phyloP scores from a whole-genome alignment of 2,329 filamentous ascomycete species.

The Elsinoe australis region DNA sequence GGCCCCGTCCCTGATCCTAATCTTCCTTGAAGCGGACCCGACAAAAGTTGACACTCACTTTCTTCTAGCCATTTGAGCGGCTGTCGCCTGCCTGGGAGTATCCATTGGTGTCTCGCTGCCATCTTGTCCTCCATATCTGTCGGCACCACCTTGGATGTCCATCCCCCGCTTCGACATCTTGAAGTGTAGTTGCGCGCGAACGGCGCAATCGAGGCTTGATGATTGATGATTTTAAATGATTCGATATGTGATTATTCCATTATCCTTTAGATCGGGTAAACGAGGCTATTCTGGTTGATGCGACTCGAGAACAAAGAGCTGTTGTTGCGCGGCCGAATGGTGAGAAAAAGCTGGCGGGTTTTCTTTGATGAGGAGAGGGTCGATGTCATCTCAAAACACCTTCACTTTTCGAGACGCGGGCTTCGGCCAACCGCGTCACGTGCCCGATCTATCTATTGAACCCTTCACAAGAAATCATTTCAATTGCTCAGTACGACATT shows the following conservation, averaged over 20 bases:
- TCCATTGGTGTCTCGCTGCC: conserved; percentile 17
- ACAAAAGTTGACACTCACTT: too few relatives aligned
- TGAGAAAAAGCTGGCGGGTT: conserved; percentile 7
- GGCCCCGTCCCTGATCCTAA: too few relatives aligned
- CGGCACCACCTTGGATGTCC: conserved; percentile 19
- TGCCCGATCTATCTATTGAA: too few relatives aligned
- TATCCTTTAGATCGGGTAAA: too few relatives aligned
- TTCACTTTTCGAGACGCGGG: too few relatives aligned
- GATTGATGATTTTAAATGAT: not conserved
- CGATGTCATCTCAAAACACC: conserved; percentile 16
- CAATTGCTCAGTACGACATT: too few relatives aligned
- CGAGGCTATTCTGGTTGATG: too few relatives aligned
- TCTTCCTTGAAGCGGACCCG: too few relatives aligned
- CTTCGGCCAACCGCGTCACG: too few relatives aligned
- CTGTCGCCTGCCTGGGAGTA: conserved; percentile 20
- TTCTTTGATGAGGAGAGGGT: conserved; percentile 8
- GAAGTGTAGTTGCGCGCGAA: conserved; percentile 10
- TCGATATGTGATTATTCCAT: conserved; percentile 4
- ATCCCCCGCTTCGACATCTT: conserved; percentile 21
- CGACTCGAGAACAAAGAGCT: not conserved
- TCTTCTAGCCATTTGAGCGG: conserved; percentile 21
- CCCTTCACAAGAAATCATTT: too few relatives aligned
- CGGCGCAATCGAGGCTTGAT: conserved; percentile 9
- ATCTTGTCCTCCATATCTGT: conserved; percentile 18
- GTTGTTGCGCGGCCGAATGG: not conserved